Evolutionary conservation across 1,284 basidiomycete species (phyloP), one percentile per base, ranked within the genome.

Genomic region (Ceratobasidium sp.): DNA sequence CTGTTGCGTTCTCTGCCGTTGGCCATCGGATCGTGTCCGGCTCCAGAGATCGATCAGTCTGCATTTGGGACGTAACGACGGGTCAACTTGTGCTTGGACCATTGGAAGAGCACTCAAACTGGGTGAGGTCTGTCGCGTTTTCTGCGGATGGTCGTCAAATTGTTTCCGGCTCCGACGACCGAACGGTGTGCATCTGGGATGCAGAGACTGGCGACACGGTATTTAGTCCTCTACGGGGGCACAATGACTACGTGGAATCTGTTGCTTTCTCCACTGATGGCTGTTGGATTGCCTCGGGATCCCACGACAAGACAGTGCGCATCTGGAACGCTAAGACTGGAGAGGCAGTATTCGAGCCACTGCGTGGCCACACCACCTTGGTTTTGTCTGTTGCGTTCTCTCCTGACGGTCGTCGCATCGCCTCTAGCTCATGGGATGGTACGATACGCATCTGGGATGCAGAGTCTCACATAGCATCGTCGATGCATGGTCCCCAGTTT

Each of bases 311-410:
- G 13, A 76, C 75, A 20, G 35, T 78, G 28, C 74, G 61, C 11
- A 35, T 76, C 1, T 78, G 77, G 77, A 45, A 71, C 28, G 37
- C 49, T n/a, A n/a, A n/a, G n/a, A n/a, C n/a, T n/a, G n/a, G n/a
- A n/a, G n/a, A n/a, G n/a, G n/a, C n/a, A n/a, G n/a, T n/a, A n/a
- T n/a, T n/a, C n/a, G n/a, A n/a, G n/a, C n/a, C n/a, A n/a, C n/a
- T n/a, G n/a, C n/a, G n/a, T n/a, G n/a, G n/a, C n/a, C n/a, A n/a
- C n/a, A n/a, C n/a, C n/a, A n/a, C n/a, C n/a, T n/a, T n/a, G n/a
- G n/a, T n/a, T n/a, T n/a, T n/a, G n/a, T n/a, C n/a, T n/a, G n/a
- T n/a, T n/a, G n/a, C n/a, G n/a, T n/a, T n/a, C n/a, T n/a, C n/a
- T n/a, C n/a, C n/a, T n/a, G n/a, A n/a, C n/a, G n/a, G n/a, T n/a